Percentiles rank a stretch among this genome's conserved stretches.
phyloP scores from a whole-genome alignment of 2,329 filamentous ascomycete species.

The Cyclaneusma minus region DNA sequence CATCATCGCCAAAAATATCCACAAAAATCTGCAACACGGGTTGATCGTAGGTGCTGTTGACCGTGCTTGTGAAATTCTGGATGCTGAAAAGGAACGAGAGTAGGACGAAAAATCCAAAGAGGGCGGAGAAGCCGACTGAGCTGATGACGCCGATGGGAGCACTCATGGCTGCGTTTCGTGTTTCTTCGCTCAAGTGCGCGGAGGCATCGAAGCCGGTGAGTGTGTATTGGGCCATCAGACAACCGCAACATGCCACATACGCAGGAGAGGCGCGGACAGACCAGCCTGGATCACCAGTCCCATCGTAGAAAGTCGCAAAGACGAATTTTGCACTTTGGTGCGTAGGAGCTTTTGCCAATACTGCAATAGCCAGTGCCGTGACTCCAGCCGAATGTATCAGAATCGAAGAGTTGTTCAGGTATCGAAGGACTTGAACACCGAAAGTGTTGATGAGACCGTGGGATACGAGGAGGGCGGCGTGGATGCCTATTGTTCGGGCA shows the following conservation, averaged over 20 bases:
- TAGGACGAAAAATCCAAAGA: slow-evolving; percentile 45
- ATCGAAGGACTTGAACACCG: slow-evolving; percentile 35
- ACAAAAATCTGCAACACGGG: slow-evolving; percentile 43
- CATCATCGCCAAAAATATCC: slow-evolving; percentile 37
- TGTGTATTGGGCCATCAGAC: slow-evolving; percentile 37
- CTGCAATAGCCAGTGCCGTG: slow-evolving; percentile 34
- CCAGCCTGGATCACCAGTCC: slow-evolving; percentile 37
- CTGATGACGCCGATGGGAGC: slow-evolving; percentile 42
- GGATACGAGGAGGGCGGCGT: slow-evolving; percentile 36
- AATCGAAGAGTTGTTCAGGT: slow-evolving; percentile 41
- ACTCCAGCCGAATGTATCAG: slow-evolving; percentile 37
- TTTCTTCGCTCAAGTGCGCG: slow-evolving; percentile 42
- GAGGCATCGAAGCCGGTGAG: slow-evolving; percentile 38
- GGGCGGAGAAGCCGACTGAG: slow-evolving; percentile 35
- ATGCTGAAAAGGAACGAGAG: slow-evolving; percentile 41
- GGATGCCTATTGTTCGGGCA: slow-evolving; percentile 38
- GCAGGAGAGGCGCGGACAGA: slow-evolving; percentile 32
- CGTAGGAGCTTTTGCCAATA: slow-evolving; percentile 39
- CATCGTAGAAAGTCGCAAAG: slow-evolving; percentile 36
- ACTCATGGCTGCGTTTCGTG: slow-evolving; percentile 36
- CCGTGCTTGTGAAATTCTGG: slow-evolving; percentile 34
- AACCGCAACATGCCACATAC: slow-evolving; percentile 37
- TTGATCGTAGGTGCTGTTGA: slow-evolving; percentile 29
- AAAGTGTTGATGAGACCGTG: slow-evolving; percentile 41
- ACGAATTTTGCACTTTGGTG: slow-evolving; percentile 39